Conservation (phyloP, 2,329 filamentous ascomycete genomes). For the Sporothrix euskadiensis region DNA sequence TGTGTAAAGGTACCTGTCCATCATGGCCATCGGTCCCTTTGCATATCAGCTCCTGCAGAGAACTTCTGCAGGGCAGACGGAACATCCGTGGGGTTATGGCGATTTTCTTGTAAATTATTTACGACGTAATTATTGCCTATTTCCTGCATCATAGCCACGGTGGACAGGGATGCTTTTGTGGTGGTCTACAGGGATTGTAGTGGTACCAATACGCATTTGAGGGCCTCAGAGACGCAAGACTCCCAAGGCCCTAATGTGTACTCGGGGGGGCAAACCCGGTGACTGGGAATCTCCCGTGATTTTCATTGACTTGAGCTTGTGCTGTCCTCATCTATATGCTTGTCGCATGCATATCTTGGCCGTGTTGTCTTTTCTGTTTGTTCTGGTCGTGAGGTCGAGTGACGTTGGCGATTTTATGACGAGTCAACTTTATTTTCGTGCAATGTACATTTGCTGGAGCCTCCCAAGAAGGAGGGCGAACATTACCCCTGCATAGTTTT, state of each 20-base stretch:
- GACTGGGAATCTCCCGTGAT: neutral
- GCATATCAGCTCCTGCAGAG: slow-evolving; percentile 8
- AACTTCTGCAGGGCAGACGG: neutral
- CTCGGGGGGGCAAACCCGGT: neutral
- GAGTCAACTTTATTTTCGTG: neutral
- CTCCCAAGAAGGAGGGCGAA: neutral
- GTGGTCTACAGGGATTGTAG: neutral
- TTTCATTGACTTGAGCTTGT: neutral
- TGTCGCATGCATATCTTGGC: neutral
- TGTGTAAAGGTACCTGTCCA: neutral
- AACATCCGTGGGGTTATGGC: neutral
- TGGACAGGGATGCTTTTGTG: neutral
- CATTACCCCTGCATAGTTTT: neutral
- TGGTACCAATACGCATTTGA: neutral
- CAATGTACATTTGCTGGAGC: neutral
- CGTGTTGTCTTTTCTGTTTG: neutral
- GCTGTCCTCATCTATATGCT: neutral
- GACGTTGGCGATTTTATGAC: slow-evolving; percentile 9
- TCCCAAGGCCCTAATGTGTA: neutral
- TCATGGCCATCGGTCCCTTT: neutral
- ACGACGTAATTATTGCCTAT: neutral
- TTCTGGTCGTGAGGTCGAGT: neutral
- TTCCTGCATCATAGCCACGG: neutral
- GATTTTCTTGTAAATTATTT: neutral
- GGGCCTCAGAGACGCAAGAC: neutral